Evolutionary conservation across 2,329 filamentous ascomycete genomes (phyloP).

Genomic region (Cadophora sp.): DNA sequence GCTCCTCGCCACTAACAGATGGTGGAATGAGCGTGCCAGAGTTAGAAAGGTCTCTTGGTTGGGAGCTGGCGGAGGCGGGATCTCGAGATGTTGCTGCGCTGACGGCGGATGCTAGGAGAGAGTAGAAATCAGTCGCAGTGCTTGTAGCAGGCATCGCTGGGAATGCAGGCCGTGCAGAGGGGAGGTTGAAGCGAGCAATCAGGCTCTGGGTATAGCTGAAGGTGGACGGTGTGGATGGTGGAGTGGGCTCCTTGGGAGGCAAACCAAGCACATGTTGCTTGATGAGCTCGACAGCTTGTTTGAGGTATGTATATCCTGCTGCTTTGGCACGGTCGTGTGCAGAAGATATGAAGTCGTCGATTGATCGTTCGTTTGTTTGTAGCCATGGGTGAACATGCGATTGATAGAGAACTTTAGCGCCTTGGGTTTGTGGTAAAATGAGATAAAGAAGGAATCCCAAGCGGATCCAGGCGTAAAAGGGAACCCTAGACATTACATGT

Average conservation of each 20-base stretch:
- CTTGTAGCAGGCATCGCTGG: constrained; percentile 44
- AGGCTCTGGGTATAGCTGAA: constrained; percentile 78
- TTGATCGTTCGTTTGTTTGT: constrained; percentile 81
- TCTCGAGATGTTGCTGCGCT: constrained; percentile 50
- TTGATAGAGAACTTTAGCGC: constrained; percentile 85
- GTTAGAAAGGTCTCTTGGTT: constrained; percentile 54
- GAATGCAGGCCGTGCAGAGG: constrained; percentile 65
- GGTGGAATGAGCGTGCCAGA: constrained; percentile 74
- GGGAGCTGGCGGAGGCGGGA: constrained; percentile 41
- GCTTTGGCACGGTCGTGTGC: constrained; percentile 79
- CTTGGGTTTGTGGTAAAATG: constrained; percentile 96
- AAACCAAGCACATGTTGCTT: constrained; percentile 82
- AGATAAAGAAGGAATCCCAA: constrained; percentile 90
- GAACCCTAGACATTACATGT: constrained; percentile 63
- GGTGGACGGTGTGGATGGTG: constrained; percentile 53
- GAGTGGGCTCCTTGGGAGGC: constrained; percentile 59
- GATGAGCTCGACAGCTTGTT: constrained; percentile 72
- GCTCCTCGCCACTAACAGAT: constrained; percentile 70
- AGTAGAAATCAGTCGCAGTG: constrained; percentile 73
- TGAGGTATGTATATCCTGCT: constrained; percentile 78
- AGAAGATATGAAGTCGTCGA: constrained; percentile 87
- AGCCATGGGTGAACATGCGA: constrained; percentile 88
- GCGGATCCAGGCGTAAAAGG: constrained; percentile 92
- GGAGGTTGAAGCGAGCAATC: constrained; percentile 85
- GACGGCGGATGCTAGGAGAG: constrained; percentile 76